Base-by-base conservation (phyloP, 768 basidiomycete genomes). In the Pulveroboletus sp. region DNA sequence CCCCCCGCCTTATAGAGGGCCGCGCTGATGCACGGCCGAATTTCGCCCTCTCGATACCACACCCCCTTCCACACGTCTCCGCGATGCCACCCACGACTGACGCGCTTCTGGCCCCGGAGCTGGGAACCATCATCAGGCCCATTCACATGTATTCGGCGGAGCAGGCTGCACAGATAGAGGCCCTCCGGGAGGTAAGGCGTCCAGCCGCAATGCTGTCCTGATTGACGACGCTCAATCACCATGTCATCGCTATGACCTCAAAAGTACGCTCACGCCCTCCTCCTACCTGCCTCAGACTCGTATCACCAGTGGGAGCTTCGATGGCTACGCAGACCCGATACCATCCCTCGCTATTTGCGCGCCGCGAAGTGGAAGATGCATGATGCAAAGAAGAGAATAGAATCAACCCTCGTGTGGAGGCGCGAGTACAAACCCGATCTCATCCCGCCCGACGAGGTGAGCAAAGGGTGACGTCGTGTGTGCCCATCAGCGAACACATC, bases 371-470 rank as follows among this genome's bases (percentile, higher is more conserved):
- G 91, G 89, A 83, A 83, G 61, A 60, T 83, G 31, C 75, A 77
- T 24, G 86, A 94, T 45, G 89, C 79, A 10, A 81, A 91, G 71
- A 83, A 80, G 63, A 76, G 92, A 43, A 82, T 93, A 52, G 82
- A 83, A 63, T 79, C 76, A 0, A 92, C 89, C 0, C 50, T 93
- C 5, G 87, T 89, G 54, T 93, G 92, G 92, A 75, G 91, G 51
- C 72, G 91, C 39, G 87, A 91, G 48, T 93, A 75, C 64, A 81
- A 88, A 66, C 91, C 92, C 0, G 91, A 94, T 46, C 70, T 93
- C 18, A 92, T 93, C 50, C 73, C 76, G 5, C 89, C 89, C 4
- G 86, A 84, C 38, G 90, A 93, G 57, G 79, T 80, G 45, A 60
- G 64, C 45, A 6, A 12, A 10, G 18, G 4, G 11, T 44, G 50